phyloP scores from a whole-genome alignment of 805 yeast genomes.

The Metschnikowia aberdeeniae region DNA sequence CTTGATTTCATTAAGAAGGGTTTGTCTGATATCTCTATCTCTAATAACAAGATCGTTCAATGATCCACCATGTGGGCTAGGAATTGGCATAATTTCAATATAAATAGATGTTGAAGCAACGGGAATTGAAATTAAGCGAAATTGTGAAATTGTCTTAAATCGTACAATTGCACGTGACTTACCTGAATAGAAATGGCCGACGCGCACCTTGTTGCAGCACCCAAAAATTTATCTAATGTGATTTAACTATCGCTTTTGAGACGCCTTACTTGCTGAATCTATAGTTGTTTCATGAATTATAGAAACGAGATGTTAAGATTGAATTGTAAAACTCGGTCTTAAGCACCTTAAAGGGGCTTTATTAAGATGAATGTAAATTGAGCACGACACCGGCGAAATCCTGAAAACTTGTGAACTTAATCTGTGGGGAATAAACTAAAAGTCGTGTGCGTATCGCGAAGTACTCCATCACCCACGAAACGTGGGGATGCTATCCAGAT shows the following conservation, averaged over 20 bases:
- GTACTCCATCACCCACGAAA: background rate
- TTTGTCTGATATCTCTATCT: slow-evolving; percentile 58
- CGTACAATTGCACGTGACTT: slow-evolving; percentile 7
- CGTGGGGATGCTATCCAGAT: background rate
- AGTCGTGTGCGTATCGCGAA: slow-evolving; percentile 2
- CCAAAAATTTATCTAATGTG: background rate
- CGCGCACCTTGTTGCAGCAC: slow-evolving; percentile 3
- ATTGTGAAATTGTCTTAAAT: background rate
- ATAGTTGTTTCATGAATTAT: background rate
- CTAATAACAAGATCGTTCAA: slow-evolving; percentile 82
- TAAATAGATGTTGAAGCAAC: background rate
- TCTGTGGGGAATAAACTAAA: background rate
- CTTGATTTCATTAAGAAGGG: slow-evolving; percentile 56
- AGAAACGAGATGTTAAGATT: no score
- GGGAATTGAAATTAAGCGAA: background rate
- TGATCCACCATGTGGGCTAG: slow-evolving; percentile 87
- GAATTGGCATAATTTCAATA: slow-evolving; percentile 45
- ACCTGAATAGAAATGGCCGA: background rate
- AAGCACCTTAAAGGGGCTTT: background rate
- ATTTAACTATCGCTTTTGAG: no score
- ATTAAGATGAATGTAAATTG: background rate
- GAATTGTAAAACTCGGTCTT: no score
- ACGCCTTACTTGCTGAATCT: no score
- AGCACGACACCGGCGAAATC: background rate
- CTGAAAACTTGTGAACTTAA: background rate